These are phyloP conservation scores for Acanthamoeba culbertsoni DNA, from an alignment of 208 protist genomes.

Conservation along the genomic window DNA sequence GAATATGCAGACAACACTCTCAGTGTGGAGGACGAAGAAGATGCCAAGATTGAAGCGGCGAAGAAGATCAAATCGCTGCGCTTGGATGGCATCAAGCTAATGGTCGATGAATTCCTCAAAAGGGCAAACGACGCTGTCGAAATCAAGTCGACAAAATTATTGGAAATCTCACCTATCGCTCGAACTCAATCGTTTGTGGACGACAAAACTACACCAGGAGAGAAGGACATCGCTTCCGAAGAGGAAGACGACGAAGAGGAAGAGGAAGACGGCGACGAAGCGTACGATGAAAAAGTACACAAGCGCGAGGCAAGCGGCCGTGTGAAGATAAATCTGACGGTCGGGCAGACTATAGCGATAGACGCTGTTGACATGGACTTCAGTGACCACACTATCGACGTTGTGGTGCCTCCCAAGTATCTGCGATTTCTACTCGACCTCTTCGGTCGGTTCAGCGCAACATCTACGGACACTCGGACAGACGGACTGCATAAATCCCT, in stretches of 20 bases:
- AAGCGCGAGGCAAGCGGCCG: not conserved
- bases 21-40: not conserved
- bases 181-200: not conserved
- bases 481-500: not conserved
- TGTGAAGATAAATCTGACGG: not conserved
- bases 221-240: not conserved
- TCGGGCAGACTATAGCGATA: not conserved
- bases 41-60: not conserved
- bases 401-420: not conserved
- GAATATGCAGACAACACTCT: not conserved
- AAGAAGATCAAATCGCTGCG: not conserved
- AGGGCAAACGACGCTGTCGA: not conserved
- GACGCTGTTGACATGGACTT: not conserved
- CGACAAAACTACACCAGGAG: not conserved
- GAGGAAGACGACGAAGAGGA: not conserved
- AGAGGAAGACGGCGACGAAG: not conserved
- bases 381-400: not conserved
- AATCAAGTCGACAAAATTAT: not conserved
- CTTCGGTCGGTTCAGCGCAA: not conserved
- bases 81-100: not conserved
- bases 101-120: slow-evolving; percentile 8
- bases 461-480: not conserved
- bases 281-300: not conserved
- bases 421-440: not conserved
- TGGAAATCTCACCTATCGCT: not conserved